Base-by-base conservation (phyloP, 768 basidiomycete species). In the Hypsizygus marmoreus region DNA sequence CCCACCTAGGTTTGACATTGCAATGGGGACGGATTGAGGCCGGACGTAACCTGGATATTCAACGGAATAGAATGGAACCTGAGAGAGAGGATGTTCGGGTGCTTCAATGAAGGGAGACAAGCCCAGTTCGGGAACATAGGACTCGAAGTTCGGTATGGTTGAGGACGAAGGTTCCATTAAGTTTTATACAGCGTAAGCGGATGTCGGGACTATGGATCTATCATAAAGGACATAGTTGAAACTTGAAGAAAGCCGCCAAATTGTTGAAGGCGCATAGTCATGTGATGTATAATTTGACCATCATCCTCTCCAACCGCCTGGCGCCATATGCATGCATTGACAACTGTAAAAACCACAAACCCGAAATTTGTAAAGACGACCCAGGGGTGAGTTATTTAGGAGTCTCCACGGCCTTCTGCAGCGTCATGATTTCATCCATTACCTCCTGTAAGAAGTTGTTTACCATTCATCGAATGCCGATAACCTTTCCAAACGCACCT, bases 1-100 rank as follows among this genome's bases (percentile, higher is more conserved):
- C 4, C 88, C 85, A 2, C 88, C 91, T 9, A 90, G 73, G 46
- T 75, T 81, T 36, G 75, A 68, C 33, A 93, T 64, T 2, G 86
- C 90, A 13, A 72, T 54, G 0, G 81, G 73, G 4, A 84, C 75
- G 25, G 91, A 88, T 1, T 74, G 61, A 3, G 74, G 66, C 11
- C 74, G 67, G 43, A 97, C 84, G 54, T 91, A 91, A 50, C 93
- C 93, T 6, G 93, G 93, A 68, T 93, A 95, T 64, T 97, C 94
- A 50, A 95, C 73, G 4, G 91, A 86, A 60, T 87, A 88, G 61
- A 84, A 88, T 23, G 80, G 72, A 4, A 73, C 70, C 25, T 76
- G 70, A 16, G 84, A 80, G 2, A 91, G 68, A 2, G 75, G 68
- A 29, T 50, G 54, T 46, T 69, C 73, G 22, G 65, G 61, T 26